Evolutionary conservation across 768 basidiomycete genomes (phyloP).

Genomic region (Russula emetica): DNA sequence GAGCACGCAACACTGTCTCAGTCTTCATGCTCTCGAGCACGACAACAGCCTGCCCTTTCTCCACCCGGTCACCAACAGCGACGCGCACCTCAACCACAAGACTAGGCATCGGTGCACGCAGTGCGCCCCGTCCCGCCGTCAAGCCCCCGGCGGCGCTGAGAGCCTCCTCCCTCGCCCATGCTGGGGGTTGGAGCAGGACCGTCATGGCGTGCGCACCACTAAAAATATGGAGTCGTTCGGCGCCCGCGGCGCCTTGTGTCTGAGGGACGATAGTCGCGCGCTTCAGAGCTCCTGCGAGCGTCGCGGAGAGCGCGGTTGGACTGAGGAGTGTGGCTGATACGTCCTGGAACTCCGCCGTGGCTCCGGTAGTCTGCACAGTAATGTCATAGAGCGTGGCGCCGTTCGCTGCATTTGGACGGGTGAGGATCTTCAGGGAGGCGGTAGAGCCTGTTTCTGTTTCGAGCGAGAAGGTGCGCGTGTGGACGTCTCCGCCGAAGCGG

Average conservation of each 20-base stretch:
- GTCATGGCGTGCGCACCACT: constrained; percentile 57
- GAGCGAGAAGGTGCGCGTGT: constrained; percentile 58
- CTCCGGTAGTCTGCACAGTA: constrained; percentile 37
- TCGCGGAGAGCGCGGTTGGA: constrained; percentile 49
- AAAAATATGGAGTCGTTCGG: constrained; percentile 78
- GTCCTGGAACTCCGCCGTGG: constrained; percentile 30
- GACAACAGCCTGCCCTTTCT: constrained; percentile 75
- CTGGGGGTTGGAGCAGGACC: constrained; percentile 62
- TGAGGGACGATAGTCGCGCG: constrained; percentile 76
- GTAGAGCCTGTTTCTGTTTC: constrained; percentile 50
- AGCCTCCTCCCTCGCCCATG: constrained; percentile 53
- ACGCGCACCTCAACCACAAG: constrained; percentile 87
- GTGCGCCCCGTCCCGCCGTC: constrained; percentile 53
- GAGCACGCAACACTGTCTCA: constrained; percentile 79
- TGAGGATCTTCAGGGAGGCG: constrained; percentile 42
- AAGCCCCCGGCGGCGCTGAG: constrained; percentile 55
- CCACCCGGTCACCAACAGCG: constrained; percentile 68
- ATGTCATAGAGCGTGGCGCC: constrained; percentile 42
- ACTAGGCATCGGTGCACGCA: constrained; percentile 90
- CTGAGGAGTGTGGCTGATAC: constrained; percentile 56
- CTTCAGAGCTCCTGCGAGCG: constrained; percentile 46
- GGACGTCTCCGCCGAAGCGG: constrained; percentile 72
- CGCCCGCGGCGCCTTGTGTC: constrained; percentile 45
- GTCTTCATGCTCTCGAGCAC: constrained; percentile 98
- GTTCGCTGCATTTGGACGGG: constrained; percentile 33